Percentiles rank a stretch among this genome's conserved stretches.
These are phyloP conservation scores for Protostelium mycophagum DNA, from an alignment of 78 protist species.

Conservation along the genomic window DNA sequence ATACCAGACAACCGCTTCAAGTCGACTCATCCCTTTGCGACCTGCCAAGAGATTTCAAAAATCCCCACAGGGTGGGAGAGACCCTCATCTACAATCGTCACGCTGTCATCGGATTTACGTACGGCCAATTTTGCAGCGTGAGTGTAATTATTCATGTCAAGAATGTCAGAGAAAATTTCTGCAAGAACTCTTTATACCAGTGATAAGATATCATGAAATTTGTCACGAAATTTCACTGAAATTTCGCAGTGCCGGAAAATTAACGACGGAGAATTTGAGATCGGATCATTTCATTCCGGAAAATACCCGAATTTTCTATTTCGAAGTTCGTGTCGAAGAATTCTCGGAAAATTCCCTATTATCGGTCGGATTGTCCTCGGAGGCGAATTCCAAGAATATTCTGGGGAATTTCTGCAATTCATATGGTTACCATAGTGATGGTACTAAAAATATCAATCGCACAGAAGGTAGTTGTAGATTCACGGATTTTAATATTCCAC, in stretches of 20 bases:
- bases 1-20: constrained; percentile 3
- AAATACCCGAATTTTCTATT: constrained; percentile 34
- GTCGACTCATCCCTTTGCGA: constrained; percentile 45
- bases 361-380: not conserved
- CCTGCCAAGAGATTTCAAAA: constrained; percentile 23
- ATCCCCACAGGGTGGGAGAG: constrained; percentile 38
- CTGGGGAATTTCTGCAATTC: not conserved
- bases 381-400: not conserved
- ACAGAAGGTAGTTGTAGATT: not conserved
- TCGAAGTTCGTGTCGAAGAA: constrained; percentile 53
- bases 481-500: not conserved
- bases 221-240: too few relatives aligned
- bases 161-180: too few relatives aligned
- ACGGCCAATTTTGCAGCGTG: constrained; percentile 21
- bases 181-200: too few relatives aligned
- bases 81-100: not conserved
- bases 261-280: not conserved
- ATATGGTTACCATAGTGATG: not conserved
- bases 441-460: not conserved
- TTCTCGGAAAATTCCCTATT: not conserved
- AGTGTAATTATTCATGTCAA: too few relatives aligned
- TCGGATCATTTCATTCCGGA: constrained; percentile 43
- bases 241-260: not conserved
- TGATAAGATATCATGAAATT: too few relatives aligned
- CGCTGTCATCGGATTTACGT: constrained; percentile 28